Evolutionary conservation across 2,329 filamentous ascomycete genomes (phyloP).

Genomic region (Diaporthe velutina): DNA sequence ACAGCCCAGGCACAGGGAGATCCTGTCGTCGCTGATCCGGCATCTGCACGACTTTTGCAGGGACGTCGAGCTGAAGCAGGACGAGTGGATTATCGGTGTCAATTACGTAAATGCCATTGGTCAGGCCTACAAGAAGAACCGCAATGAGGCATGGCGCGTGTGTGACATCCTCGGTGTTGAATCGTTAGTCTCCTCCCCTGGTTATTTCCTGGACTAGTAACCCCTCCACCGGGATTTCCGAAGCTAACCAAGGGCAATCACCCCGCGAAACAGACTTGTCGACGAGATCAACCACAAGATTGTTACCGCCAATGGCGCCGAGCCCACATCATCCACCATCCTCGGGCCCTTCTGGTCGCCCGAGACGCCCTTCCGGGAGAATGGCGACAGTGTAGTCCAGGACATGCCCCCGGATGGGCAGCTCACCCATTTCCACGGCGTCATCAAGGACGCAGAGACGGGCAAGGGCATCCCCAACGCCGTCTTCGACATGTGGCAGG

Average conservation of each 20-base stretch:
- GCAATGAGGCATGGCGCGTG: slow-evolving; percentile 74
- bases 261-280: slow-evolving; percentile 63
- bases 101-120: slow-evolving; percentile 70
- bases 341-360: slow-evolving; percentile 77
- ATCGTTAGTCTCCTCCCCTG: slow-evolving; percentile 48
- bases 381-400: slow-evolving; percentile 65
- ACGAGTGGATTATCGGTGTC: slow-evolving; percentile 74
- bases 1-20: slow-evolving; percentile 65
- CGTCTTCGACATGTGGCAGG: slow-evolving; percentile 72
- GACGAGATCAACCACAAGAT: slow-evolving; percentile 75
- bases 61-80: slow-evolving; percentile 72
- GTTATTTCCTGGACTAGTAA: not conserved
- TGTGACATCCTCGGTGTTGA: slow-evolving; percentile 75
- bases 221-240: not conserved
- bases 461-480: slow-evolving; percentile 54
- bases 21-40: slow-evolving; percentile 67
- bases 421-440: slow-evolving; percentile 68
- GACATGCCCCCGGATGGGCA: slow-evolving; percentile 53
- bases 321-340: slow-evolving; percentile 72
- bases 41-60: slow-evolving; percentile 75
- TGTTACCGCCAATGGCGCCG: slow-evolving; percentile 51
- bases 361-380: slow-evolving; percentile 68
- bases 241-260: not conserved
- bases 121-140: slow-evolving; percentile 67
- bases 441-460: slow-evolving; percentile 42